These are phyloP conservation scores for Pseudogymnoascus sp. DNA, from an alignment of 2,329 filamentous ascomycete species.

Conservation along the genomic window DNA sequence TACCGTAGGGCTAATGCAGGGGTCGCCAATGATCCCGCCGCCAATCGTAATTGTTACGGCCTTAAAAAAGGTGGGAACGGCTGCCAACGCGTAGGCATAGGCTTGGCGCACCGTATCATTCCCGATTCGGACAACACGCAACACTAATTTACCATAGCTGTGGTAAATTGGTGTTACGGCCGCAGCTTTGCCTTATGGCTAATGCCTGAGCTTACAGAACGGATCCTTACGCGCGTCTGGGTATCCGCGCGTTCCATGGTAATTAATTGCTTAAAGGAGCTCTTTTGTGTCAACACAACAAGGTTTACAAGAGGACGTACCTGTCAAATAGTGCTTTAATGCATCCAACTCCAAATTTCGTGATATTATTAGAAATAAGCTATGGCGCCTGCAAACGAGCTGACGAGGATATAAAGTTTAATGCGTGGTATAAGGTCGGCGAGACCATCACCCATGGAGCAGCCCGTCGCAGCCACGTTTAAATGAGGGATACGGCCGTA, in stretches of 20 bases:
- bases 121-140: neutral
- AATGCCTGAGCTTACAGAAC: neutral
- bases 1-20: neutral
- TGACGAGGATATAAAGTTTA: neutral
- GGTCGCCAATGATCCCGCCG: neutral
- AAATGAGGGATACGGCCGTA: neutral
- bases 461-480: neutral
- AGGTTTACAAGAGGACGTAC: neutral
- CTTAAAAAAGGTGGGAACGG: neutral
- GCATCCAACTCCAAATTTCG: neutral
- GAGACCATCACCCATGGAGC: neutral
- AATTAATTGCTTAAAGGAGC: neutral
- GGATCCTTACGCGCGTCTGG: neutral
- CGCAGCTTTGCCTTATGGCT: neutral
- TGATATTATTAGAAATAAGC: neutral
- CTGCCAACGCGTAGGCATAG: neutral
- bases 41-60: neutral
- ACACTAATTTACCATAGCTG: neutral
- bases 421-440: neutral
- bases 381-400: neutral
- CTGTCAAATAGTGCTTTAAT: neutral
- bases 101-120: neutral
- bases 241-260: neutral
- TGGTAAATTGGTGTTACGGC: neutral
- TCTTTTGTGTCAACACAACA: neutral